Evolutionary conservation across 208 protist genomes (phyloP).

Genomic region (Acanthamoeba triangularis): DNA sequence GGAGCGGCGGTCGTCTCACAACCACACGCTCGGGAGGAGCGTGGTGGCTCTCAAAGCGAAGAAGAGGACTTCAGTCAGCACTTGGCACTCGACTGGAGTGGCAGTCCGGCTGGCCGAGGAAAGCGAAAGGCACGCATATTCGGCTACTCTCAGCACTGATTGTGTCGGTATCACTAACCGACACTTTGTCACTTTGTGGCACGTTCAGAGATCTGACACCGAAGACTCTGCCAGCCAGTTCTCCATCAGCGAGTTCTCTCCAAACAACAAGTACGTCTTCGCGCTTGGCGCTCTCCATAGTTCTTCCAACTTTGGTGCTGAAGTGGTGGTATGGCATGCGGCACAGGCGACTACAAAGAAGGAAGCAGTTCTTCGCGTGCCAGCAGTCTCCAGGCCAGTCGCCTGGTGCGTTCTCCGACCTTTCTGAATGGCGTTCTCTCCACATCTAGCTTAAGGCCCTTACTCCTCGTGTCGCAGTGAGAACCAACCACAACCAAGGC

Average conservation of each 20-base stretch:
- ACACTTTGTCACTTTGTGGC: neutral
- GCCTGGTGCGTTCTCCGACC: neutral
- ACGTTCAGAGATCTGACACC: neutral
- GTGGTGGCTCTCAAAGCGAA: neutral
- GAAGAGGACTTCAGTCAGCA: slow-evolving; percentile 63
- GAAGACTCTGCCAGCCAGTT: slow-evolving; percentile 25
- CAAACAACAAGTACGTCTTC: neutral
- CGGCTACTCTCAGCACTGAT: too few relatives aligned
- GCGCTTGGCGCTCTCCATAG: neutral
- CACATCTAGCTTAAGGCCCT: neutral
- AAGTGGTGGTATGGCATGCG: neutral
- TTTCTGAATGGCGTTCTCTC: too few relatives aligned
- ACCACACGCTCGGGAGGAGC: neutral
- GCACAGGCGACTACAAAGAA: slow-evolving; percentile 3
- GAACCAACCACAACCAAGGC: slow-evolving; percentile 47
- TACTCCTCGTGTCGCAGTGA: neutral
- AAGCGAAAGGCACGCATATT: neutral
- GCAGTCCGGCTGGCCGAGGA: too few relatives aligned
- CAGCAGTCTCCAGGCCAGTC: slow-evolving; percentile 60
- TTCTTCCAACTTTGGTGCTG: neutral
- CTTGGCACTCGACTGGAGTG: neutral
- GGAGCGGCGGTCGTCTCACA: too few relatives aligned
- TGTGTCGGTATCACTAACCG: neutral
- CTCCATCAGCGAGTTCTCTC: slow-evolving; percentile 4
- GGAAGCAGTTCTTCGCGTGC: slow-evolving; percentile 67